Conservation (phyloP, 192 early-diverging fungal species). For the Dissophora ornata region DNA sequence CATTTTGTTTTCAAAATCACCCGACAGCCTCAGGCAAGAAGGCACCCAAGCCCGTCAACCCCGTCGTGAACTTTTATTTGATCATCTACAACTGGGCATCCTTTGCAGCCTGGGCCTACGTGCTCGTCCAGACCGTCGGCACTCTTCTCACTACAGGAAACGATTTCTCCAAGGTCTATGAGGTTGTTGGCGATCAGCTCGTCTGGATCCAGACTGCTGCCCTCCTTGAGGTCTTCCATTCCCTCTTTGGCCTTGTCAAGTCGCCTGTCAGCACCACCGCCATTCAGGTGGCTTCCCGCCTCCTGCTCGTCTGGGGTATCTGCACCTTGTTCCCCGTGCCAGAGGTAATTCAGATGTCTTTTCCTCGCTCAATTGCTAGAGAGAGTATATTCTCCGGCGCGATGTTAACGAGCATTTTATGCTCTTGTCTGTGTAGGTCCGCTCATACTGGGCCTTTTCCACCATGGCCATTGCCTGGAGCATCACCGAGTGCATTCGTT, state of each 20-base stretch:
- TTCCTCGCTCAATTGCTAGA: neutral
- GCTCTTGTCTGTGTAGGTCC: no score
- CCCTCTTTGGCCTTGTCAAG: constrained; percentile 76
- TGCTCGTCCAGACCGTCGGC: constrained; percentile 67
- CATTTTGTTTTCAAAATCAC: neutral
- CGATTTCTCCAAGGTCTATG: constrained; percentile 72
- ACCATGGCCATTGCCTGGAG: constrained; percentile 93
- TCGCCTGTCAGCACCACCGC: constrained; percentile 82
- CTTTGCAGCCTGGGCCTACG: constrained; percentile 83
- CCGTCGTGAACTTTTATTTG: constrained; percentile 72
- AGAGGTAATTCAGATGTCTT: constrained; percentile 51
- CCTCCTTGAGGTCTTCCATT: constrained; percentile 78
- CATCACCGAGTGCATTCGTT: constrained; percentile 92
- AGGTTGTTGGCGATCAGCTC: constrained; percentile 68
- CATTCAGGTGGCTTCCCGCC: constrained; percentile 89
- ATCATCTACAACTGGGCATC: constrained; percentile 88
- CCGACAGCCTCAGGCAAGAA: constrained; percentile 39
- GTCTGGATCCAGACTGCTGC: constrained; percentile 86
- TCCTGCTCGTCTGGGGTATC: constrained; percentile 87
- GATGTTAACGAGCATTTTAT: no score
- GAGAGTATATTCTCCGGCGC: neutral
- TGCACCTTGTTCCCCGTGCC: constrained; percentile 75
- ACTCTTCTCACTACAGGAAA: constrained; percentile 65
- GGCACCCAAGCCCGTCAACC: constrained; percentile 47
- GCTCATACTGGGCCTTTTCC: constrained; percentile 72